These are phyloP conservation scores for Dothistroma pini DNA, from an alignment of 2,329 filamentous ascomycete genomes.

Conservation along the genomic window DNA sequence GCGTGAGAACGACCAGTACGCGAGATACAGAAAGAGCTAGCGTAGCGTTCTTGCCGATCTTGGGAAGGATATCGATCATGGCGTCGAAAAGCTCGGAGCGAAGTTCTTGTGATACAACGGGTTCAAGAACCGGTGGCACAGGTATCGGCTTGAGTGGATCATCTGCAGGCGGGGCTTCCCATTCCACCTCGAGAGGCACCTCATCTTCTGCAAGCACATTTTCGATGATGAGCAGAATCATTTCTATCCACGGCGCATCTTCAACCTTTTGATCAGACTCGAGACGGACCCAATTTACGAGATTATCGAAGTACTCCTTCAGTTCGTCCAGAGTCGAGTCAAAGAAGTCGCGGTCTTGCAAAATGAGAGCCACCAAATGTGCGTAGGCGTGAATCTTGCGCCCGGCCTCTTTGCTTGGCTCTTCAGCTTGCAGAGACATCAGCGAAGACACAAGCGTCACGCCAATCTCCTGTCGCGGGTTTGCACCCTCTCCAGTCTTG, in stretches of 20 bases:
- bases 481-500: slow-evolving; percentile 57
- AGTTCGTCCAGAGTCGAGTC: slow-evolving; percentile 69
- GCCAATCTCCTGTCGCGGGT: slow-evolving; percentile 68
- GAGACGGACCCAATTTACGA: slow-evolving; percentile 75
- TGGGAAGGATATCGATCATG: slow-evolving; percentile 78
- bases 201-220: slow-evolving; percentile 85
- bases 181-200: slow-evolving; percentile 69
- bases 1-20: slow-evolving; percentile 82
- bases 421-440: slow-evolving; percentile 61
- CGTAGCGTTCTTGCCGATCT: slow-evolving; percentile 80
- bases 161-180: slow-evolving; percentile 52
- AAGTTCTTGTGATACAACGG: slow-evolving; percentile 61
- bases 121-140: slow-evolving; percentile 57
- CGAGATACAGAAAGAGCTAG: slow-evolving; percentile 79
- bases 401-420: slow-evolving; percentile 48
- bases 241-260: slow-evolving; percentile 87
- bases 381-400: slow-evolving; percentile 86
- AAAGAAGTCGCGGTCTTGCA: slow-evolving; percentile 81
- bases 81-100: slow-evolving; percentile 69
- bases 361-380: slow-evolving; percentile 80
- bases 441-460: slow-evolving; percentile 80
- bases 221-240: slow-evolving; percentile 85
- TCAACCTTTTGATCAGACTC: slow-evolving; percentile 64
- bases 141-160: slow-evolving; percentile 40
- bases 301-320: slow-evolving; percentile 69